Evolutionary conservation across 2,329 filamentous ascomycete genomes (phyloP), one percentile per base, ranked within the genome.

Genomic region (Penicillium sp.): DNA sequence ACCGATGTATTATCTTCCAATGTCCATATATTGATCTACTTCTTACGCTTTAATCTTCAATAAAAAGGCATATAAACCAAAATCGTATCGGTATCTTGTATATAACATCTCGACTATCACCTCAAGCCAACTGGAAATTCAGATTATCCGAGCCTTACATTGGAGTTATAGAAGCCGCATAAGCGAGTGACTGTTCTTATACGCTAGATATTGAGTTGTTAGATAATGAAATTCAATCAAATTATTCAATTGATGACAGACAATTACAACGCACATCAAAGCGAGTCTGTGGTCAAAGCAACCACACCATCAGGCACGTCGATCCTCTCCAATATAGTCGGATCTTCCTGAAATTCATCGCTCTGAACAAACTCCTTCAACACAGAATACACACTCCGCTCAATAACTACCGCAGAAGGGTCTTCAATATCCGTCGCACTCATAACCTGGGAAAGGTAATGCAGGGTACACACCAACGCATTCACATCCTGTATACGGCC

Each of bases 371-470:
- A 40, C 7, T 53, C 16, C n/a, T 58, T 60, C 19, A 61, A 36
- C 11, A 56, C 47, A 4, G 35, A 49, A 30, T 58, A 36, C 26
- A 61, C 30, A 43, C 57, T 60, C 17, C 59, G 58, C 38, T 61
- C 57, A 19, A 61, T 49, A 22, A 61, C 45, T 14, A 61, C 31
- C 10, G 50, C 52, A 8, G 55, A 56, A 46, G 46, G 31, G 41
- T 61, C 55, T 1, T 22, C 37, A 14, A 12, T 6, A 30, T 53
- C 14, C 7, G 33, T 28, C 5, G 40, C 31, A 41, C 28, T 58
- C 57, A 61, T 49, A n/a, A 61, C 47, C 11, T 43, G 59, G 19
- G 45, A 42, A 19, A 61, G 52, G 36, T 56, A 61, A 10, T 41
- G 22, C 14, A 60, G 35, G 11, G 50, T 41, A 43, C 38, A 48